Percentiles rank a stretch among this genome's conserved stretches.
Evolutionary conservation across 371 early-diverging fungal species (phyloP).

Genomic region (Funneliformis caledonium): DNA sequence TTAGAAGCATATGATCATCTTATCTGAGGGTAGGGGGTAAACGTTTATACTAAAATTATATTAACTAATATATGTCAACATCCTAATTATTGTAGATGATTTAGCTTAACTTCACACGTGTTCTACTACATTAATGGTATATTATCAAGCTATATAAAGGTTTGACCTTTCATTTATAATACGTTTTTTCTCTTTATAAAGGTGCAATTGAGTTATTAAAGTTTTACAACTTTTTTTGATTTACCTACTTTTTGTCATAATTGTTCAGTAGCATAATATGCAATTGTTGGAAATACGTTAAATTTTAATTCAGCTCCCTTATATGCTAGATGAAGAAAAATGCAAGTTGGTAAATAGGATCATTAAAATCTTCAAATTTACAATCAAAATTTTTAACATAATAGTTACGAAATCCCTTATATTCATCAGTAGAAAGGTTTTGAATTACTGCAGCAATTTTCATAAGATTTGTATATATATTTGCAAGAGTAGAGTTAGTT

Average conservation of each 20-base stretch:
- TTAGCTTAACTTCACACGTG: background rate
- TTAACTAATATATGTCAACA: too few species aligned
- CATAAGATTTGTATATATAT: background rate
- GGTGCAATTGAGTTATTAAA: background rate
- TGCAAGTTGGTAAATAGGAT: background rate
- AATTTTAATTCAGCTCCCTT: background rate
- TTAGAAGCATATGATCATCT: too few species aligned
- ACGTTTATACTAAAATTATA: too few species aligned
- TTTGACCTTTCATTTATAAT: background rate
- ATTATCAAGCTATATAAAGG: background rate
- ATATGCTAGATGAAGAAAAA: constrained; percentile 13
- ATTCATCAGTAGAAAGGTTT: background rate
- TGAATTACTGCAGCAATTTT: background rate
- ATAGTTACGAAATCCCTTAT: background rate
- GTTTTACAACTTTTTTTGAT: background rate
- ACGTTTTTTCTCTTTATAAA: background rate
- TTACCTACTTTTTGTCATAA: background rate
- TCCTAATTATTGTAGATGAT: background rate
- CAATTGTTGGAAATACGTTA: background rate
- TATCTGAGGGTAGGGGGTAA: too few species aligned
- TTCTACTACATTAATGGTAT: background rate
- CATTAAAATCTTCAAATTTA: constrained; percentile 4
- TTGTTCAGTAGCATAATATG: background rate
- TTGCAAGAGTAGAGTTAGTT: background rate
- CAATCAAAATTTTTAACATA: background rate